Conservation (phyloP, 2,329 filamentous ascomycete species). For the Elsinoe australis region DNA sequence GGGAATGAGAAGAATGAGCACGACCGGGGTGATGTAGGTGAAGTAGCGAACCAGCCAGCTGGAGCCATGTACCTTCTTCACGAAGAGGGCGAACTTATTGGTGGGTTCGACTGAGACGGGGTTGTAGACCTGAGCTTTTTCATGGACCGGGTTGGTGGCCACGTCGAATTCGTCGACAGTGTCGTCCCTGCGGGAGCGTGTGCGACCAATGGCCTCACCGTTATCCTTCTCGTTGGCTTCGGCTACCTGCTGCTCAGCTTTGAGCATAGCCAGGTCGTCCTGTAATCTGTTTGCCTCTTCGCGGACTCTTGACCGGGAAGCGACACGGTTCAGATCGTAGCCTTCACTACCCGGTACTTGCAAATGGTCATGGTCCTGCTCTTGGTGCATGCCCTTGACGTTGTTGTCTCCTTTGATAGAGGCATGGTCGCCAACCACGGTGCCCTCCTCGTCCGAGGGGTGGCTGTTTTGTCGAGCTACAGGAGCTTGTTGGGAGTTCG, state of each 20-base stretch:
- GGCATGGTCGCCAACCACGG: conserved; percentile 27
- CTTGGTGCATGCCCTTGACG: conserved; percentile 1
- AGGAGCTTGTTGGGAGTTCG: conserved; percentile 18
- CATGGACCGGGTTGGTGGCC: conserved; percentile 61
- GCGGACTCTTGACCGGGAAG: conserved; percentile 50
- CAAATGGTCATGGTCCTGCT: conserved; percentile 9
- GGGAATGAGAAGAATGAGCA: conserved; percentile 58
- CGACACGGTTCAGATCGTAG: conserved; percentile 41
- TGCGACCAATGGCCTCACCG: conserved; percentile 39
- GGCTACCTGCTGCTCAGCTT: conserved; percentile 55
- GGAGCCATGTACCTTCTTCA: conserved; percentile 58
- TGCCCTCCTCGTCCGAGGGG: conserved; percentile 31
- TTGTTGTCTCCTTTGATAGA: conserved; percentile 18
- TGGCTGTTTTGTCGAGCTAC: conserved; percentile 20
- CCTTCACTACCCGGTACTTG: conserved; percentile 20
- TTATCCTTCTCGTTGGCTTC: conserved; percentile 34
- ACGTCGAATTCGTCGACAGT: conserved; percentile 59
- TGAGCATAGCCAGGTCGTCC: conserved; percentile 58
- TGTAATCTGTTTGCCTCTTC: conserved; percentile 55
- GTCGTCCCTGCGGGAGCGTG: conserved; percentile 47
- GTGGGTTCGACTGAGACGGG: conserved; percentile 53
- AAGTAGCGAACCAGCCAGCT: conserved; percentile 62
- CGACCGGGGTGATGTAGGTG: conserved; percentile 61
- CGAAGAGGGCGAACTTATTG: conserved; percentile 54
- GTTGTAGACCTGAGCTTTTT: conserved; percentile 57